phyloP scores from a whole-genome alignment of 148 eudicot genomes.

The Persicaria maculosa region DNA sequence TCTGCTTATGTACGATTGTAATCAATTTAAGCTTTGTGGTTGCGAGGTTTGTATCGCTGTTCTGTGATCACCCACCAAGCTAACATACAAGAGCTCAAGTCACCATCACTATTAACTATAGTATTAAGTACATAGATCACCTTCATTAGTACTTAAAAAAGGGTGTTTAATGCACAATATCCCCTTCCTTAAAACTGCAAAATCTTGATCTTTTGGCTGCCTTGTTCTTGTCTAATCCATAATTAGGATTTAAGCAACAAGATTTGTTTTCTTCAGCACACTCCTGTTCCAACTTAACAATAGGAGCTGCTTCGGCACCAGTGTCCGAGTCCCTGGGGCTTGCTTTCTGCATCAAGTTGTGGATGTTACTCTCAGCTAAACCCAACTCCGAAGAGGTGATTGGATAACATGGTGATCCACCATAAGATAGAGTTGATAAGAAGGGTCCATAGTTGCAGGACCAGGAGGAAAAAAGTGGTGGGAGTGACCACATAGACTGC shows the following conservation, averaged over 20 bases:
- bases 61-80: not conserved
- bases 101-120: not conserved
- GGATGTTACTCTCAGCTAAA: not conserved
- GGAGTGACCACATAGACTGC: conserved; percentile 9
- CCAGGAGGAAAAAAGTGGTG: not conserved
- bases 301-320: not conserved
- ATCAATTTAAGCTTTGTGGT: not conserved
- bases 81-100: not conserved
- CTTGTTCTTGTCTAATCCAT: not conserved
- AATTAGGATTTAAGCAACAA: not conserved
- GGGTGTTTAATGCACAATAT: conserved; percentile 8
- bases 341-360: conserved; percentile 1
- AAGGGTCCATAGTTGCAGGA: conserved; percentile 9
- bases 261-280: not conserved
- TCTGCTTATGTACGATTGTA: conserved; percentile 1
- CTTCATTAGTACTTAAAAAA: conserved; percentile 1
- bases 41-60: too few species aligned
- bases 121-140: not conserved
- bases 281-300: not conserved
- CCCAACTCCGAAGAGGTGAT: not conserved
- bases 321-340: not conserved
- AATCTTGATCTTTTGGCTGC: conserved; percentile 12
- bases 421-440: not conserved
- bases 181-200: not conserved
- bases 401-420: not conserved